Evolutionary conservation across 2,329 filamentous ascomycete genomes (phyloP).

Genomic region (Capronia epimyces): DNA sequence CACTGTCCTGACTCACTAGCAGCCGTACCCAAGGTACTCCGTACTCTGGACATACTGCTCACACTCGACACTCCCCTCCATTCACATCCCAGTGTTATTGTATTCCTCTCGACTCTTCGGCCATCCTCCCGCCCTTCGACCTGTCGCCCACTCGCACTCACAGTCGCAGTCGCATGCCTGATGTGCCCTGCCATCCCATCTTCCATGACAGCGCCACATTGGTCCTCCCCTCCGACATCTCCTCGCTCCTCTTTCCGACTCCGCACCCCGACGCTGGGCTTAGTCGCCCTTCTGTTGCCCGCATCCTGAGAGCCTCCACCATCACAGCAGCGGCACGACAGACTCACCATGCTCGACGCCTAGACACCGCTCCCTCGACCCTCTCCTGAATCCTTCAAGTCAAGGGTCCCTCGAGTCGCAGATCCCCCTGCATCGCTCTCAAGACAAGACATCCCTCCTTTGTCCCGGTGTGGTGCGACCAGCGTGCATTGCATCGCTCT

Average conservation of each 20-base stretch:
- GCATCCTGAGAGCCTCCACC: not conserved
- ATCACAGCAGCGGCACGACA: not conserved
- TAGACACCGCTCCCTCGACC: not conserved
- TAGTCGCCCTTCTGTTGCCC: not conserved
- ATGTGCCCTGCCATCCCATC: not conserved
- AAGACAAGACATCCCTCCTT: not conserved
- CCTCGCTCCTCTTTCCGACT: slow-evolving; percentile 4
- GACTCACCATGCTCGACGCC: not conserved
- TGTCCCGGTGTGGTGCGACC: not conserved
- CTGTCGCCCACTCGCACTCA: not conserved
- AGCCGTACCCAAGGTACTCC: too few species aligned
- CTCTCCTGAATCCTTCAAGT: not conserved
- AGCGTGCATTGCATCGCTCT: not conserved
- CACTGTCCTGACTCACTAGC: too few species aligned
- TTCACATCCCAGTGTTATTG: too few species aligned
- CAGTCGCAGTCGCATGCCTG: not conserved
- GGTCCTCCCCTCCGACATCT: not conserved
- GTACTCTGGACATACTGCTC: too few species aligned
- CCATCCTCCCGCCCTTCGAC: too few species aligned
- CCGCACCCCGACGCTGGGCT: slow-evolving; percentile 4
- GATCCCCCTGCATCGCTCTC: not conserved
- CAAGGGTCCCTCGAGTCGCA: not conserved
- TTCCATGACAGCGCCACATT: slow-evolving; percentile 15
- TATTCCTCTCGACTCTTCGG: not conserved
- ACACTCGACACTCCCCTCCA: too few species aligned